These are phyloP conservation scores for Cryptosporidium muris DNA, from an alignment of 169 alveolate genomes.

Conservation along the genomic window DNA sequence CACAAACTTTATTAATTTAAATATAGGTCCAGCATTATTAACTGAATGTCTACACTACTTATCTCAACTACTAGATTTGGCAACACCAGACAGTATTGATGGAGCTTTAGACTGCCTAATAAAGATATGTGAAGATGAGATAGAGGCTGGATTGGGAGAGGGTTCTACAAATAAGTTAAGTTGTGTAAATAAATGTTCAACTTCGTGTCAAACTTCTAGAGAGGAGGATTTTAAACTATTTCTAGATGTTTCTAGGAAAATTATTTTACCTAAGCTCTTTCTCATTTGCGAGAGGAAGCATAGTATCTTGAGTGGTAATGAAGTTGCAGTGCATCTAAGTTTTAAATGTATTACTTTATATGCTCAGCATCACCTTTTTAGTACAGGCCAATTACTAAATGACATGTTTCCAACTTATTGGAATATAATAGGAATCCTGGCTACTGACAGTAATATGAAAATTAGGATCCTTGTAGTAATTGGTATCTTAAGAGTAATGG, in stretches of 20 bases:
- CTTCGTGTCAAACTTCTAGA: constrained; percentile 1
- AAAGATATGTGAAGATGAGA: constrained; percentile 78
- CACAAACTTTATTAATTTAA: constrained; percentile 76
- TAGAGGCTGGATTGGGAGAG: constrained; percentile 72
- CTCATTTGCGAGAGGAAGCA: constrained; percentile 38
- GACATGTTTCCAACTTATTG: constrained; percentile 76
- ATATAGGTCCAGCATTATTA: constrained; percentile 77
- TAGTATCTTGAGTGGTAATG: constrained; percentile 25
- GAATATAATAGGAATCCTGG: constrained; percentile 72
- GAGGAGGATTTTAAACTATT: constrained; percentile 19
- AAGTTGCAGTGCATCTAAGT: constrained; percentile 14
- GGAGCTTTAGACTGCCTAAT: constrained; percentile 78
- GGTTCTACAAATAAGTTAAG: not conserved
- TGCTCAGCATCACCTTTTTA: constrained; percentile 68
- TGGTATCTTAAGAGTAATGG: constrained; percentile 19
- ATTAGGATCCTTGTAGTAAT: constrained; percentile 5
- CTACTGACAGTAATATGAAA: constrained; percentile 14
- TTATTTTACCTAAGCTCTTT: constrained; percentile 46
- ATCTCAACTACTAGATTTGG: constrained; percentile 75
- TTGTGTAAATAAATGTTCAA: not conserved
- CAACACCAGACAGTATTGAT: constrained; percentile 78
- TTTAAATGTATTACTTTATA: constrained; percentile 55
- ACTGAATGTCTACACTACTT: constrained; percentile 78
- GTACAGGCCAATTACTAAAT: constrained; percentile 37
- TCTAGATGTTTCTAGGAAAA: constrained; percentile 45